Percentiles rank a stretch among this genome's conserved stretches.
These are phyloP conservation scores for Vanderwaltozyma tropicalis DNA, from an alignment of 805 yeast species.

Conservation along the genomic window DNA sequence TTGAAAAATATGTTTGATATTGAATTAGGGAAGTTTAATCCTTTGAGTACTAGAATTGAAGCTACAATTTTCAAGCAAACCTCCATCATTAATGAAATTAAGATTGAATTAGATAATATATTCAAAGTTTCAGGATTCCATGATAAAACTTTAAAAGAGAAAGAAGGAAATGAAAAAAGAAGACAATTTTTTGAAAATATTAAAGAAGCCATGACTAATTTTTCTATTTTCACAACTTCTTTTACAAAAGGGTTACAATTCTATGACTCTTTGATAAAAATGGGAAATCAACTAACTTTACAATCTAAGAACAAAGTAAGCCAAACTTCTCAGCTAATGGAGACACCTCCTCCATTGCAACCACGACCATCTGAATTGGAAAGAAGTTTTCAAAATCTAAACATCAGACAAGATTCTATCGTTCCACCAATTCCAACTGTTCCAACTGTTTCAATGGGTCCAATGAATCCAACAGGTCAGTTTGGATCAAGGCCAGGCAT, in stretches of 20 bases:
- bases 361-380: conserved; percentile 2
- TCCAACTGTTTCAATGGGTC: no score
- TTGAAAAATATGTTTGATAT: conserved; percentile 50
- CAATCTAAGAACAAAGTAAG: no score
- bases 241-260: conserved; percentile 50
- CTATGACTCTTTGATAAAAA: conserved; percentile 39
- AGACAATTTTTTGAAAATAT: conserved; percentile 33
- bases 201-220: conserved; percentile 42
- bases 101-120: conserved; percentile 39
- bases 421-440: conserved; percentile 6
- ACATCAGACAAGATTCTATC: conserved; percentile 4
- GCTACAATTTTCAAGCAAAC: conserved; percentile 60
- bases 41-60: conserved; percentile 55
- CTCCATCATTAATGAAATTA: conserved; percentile 35
- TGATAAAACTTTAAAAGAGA: conserved; percentile 31
- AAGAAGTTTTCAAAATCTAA: conserved; percentile 2
- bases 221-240: conserved; percentile 52
- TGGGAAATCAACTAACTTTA: conserved; percentile 21
- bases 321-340: background rate
- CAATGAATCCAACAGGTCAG: no score
- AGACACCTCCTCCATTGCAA: conserved; percentile 3
- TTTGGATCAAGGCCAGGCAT: background rate
- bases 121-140: conserved; percentile 36
- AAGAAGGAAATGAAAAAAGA: conserved; percentile 26
- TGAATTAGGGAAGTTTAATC: conserved; percentile 69